Evolutionary conservation across 257 asterid genomes (phyloP), one percentile per base, ranked within the genome.

Genomic region (Gynochthodes officinalis): DNA sequence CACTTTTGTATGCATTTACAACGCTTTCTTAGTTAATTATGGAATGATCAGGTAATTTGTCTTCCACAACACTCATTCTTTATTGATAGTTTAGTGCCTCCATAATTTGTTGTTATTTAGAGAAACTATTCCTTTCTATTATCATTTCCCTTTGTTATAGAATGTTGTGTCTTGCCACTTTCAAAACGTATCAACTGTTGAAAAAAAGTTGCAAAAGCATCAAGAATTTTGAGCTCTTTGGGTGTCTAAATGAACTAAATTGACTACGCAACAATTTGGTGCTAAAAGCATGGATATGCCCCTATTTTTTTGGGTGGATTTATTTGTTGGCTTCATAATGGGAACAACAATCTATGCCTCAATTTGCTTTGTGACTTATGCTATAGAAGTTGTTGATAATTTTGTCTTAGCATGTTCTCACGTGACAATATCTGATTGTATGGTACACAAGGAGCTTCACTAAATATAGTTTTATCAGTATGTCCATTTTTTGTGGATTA

Each of bases 31-130:
- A 19, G 32, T 35, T 28, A 49, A 3, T 37, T 60, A 21, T 19
- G 66, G 43, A 60, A 30, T 60, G 40, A 60, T 60, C 66, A 4
- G 44, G 66, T 33, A 23, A 60, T 60, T 60, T 33, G 25, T 60
- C 18, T 39, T 61, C 27, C 27, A 33, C 10, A 5, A 39, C 10
- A 14, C 16, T 15, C 52, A 46, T 11, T 32, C 66, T 33, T 61
- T 10, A 59, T 32, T 61, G 66, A 23, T 33, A 15, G 39, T 59
- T 18, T 18, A 3, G 27, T 21, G 7, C 14, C 27, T 15, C 42
- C 42, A 37, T 37, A 7, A 59, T 1, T 30, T 59, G 4, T 30
- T 13, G 23, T 59, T 59, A 59, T 59, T 59, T 7, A 59, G 42
- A n/a, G 42, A 37, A 53, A 15, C 55, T 11, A 28, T 43, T 23